Conservation (phyloP, 192 early-diverging fungal species). For the Thoreauomyces humboldtii region DNA sequence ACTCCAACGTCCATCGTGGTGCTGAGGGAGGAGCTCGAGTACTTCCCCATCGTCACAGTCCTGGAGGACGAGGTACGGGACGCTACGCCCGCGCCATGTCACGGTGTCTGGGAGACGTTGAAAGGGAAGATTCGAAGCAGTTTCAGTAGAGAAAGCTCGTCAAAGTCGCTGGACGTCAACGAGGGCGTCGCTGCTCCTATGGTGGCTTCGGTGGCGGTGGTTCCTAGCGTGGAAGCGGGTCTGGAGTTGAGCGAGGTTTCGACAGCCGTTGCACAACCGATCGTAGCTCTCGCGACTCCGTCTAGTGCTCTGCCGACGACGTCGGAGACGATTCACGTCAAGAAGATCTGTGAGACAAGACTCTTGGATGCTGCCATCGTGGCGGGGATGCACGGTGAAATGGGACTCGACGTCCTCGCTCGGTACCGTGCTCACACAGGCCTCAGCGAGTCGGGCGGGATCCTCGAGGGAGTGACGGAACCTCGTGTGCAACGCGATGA, state of each 20-base stretch:
- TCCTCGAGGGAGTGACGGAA: neutral
- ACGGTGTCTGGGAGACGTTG: constrained; percentile 10
- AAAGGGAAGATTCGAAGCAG: constrained; percentile 1
- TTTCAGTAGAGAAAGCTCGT: constrained; percentile 6
- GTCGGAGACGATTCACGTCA: too few species aligned
- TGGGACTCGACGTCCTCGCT: neutral
- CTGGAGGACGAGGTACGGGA: too few species aligned
- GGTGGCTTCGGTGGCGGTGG: neutral
- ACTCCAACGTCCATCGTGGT: too few species aligned
- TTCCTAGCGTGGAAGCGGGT: neutral
- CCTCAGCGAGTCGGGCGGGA: neutral
- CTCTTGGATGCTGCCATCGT: too few species aligned
- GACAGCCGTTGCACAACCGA: constrained; percentile 9
- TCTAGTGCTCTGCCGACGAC: too few species aligned
- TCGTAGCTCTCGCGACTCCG: too few species aligned
- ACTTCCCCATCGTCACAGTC: neutral
- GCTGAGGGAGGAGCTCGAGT: constrained; percentile 30
- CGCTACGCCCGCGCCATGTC: neutral
- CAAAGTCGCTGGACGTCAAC: neutral
- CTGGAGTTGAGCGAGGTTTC: neutral
- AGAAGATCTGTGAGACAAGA: too few species aligned
- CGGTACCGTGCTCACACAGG: neutral
- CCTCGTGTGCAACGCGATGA: neutral
- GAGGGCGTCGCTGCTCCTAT: neutral
- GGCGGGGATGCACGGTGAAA: too few species aligned